phyloP scores from a whole-genome alignment of 768 basidiomycete genomes.

The Leccinum incarnatum region DNA sequence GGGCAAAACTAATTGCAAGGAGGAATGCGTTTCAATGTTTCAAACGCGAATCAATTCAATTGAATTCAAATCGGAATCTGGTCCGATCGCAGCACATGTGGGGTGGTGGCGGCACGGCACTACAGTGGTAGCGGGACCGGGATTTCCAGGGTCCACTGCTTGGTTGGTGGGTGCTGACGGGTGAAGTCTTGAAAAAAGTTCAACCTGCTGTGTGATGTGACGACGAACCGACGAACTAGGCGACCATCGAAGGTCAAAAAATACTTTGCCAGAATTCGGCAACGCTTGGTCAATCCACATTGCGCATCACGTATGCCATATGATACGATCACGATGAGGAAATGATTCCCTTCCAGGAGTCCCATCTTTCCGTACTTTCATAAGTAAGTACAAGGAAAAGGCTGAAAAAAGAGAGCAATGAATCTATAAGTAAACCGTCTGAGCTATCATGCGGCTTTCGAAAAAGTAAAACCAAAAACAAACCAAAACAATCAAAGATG shows the following conservation, averaged over 20 bases:
- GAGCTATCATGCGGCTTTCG: too few species aligned
- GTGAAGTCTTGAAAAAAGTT: not conserved
- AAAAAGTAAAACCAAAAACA: not conserved
- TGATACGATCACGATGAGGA: not conserved
- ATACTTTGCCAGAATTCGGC: not conserved
- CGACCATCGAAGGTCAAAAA: not conserved
- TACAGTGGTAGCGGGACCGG: not conserved
- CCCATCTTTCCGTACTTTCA: not conserved
- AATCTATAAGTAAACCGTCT: not conserved
- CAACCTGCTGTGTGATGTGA: not conserved
- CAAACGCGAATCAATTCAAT: not conserved
- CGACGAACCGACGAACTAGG: not conserved
- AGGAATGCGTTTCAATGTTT: not conserved
- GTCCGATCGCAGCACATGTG: not conserved
- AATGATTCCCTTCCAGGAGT: not conserved
- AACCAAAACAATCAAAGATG: not conserved
- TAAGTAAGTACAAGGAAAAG: not conserved
- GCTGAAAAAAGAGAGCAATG: not conserved
- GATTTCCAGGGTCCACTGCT: not conserved
- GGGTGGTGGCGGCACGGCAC: not conserved
- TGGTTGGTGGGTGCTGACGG: not conserved
- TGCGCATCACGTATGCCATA: not conserved
- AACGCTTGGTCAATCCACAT: not conserved
- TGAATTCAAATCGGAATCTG: not conserved
- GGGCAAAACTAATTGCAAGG: not conserved